These are phyloP conservation scores for Pythium brachiatum DNA, from an alignment of 352 stramenopile species.

Conservation along the genomic window DNA sequence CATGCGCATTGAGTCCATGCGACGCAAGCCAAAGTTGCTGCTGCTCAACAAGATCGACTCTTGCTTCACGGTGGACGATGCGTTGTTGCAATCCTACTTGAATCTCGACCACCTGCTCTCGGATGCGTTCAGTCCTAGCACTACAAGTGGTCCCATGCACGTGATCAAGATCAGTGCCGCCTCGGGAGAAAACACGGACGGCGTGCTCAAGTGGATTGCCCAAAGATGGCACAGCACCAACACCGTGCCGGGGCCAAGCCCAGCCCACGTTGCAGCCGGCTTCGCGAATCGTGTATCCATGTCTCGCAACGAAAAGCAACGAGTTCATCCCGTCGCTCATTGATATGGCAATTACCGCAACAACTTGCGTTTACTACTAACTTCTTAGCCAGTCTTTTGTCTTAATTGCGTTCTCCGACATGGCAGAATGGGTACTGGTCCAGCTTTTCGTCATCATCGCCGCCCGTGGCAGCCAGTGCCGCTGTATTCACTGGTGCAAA, in stretches of 20 bases:
- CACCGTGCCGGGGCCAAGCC: constrained; percentile 4
- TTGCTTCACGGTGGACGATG: constrained; percentile 44
- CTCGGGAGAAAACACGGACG: constrained; percentile 55
- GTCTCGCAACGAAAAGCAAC: constrained; percentile 26
- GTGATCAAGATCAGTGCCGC: constrained; percentile 60
- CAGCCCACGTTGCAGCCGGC: constrained; percentile 8
- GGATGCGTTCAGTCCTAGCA: constrained; percentile 17
- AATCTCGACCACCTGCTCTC: constrained; percentile 48
- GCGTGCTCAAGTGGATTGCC: constrained; percentile 55
- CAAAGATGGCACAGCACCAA: constrained; percentile 29
- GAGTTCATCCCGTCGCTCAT: constrained; percentile 33
- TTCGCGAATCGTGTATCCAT: constrained; percentile 7
- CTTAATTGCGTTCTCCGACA: constrained; percentile 59
- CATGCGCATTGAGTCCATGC: constrained; percentile 49
- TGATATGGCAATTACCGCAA: constrained; percentile 3
- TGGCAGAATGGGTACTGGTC: constrained; percentile 63
- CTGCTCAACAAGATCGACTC: constrained; percentile 73
- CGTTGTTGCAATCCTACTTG: constrained; percentile 48
- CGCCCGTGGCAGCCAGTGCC: background rate
- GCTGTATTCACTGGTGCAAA: constrained; percentile 34
- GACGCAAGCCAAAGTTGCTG: constrained; percentile 54
- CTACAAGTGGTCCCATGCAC: constrained; percentile 35
- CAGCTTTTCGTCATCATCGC: constrained; percentile 14
- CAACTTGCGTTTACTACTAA: background rate
- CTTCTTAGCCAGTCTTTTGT: background rate